Conservation (phyloP, 2,329 filamentous ascomycete genomes). For the Plectosphaerella plurivora region DNA sequence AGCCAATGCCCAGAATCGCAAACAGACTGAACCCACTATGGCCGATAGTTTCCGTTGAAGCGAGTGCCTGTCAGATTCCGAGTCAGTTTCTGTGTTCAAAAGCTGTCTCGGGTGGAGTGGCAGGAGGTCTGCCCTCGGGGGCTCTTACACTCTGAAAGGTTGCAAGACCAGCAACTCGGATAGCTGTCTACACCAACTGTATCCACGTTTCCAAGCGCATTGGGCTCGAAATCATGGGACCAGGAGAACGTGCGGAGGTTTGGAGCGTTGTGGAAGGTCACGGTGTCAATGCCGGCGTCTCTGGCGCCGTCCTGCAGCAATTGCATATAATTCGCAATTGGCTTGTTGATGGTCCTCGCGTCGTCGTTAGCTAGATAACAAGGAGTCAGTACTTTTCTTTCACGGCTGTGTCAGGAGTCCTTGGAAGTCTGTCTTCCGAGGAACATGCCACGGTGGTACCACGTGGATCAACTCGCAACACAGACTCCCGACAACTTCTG, state of each 20-base stretch:
- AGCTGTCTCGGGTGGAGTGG: too few relatives aligned
- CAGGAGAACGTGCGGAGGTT: constrained; percentile 58
- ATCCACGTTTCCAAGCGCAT: constrained; percentile 52
- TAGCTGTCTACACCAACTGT: constrained; percentile 48
- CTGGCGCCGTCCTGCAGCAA: constrained; percentile 47
- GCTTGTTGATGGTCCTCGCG: constrained; percentile 40
- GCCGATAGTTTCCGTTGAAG: constrained; percentile 54
- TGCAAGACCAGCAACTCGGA: constrained; percentile 59
- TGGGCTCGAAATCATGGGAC: constrained; percentile 52
- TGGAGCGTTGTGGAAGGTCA: constrained; percentile 54
- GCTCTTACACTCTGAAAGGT: too few relatives aligned
- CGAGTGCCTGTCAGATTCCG: constrained; percentile 31
- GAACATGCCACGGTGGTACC: too few relatives aligned
- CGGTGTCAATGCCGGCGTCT: constrained; percentile 50
- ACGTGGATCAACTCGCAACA: too few relatives aligned
- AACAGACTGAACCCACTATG: constrained; percentile 35
- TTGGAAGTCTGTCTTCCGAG: too few relatives aligned
- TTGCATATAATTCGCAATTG: constrained; percentile 52
- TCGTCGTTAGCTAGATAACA: constrained; percentile 22
- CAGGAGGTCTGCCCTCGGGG: too few relatives aligned
- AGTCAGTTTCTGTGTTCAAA: too few relatives aligned
- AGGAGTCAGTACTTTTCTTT: too few relatives aligned
- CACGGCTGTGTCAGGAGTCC: too few relatives aligned
- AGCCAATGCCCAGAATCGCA: too few relatives aligned
- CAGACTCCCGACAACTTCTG: too few relatives aligned